Base-by-base conservation (phyloP, 2,329 filamentous ascomycete genomes). In the Hypoxylon sp. region DNA sequence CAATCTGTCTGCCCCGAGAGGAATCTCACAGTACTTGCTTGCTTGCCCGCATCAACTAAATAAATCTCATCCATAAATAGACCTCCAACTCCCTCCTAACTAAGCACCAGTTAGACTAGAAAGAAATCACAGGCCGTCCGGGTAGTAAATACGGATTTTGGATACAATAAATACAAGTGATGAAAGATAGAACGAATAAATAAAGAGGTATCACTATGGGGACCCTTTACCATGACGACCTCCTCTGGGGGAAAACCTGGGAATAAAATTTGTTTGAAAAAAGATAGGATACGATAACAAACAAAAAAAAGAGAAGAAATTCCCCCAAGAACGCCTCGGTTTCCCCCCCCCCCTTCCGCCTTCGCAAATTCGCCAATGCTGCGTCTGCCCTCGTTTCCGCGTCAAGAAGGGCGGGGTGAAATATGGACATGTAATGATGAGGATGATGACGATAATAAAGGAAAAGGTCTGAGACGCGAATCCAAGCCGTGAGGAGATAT, bases 361-460 rank as follows among this genome's bases (percentile, higher is more conserved):
- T 55, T 45, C 45, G 45, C 52, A 48, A n/a, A 43, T 55, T 45
- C 45, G 45, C 52, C 52, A n/a, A 53, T 57, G 52, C 53, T 57
- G 49, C 56, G 34, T 50, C 20, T 53, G 35, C 48, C 49, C 41
- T 56, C 52, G 56, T 56, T 41, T 51, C 56, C 49, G 27, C 55
- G 43, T 55, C 51, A 58, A 41, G 12, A 27, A 30, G 45, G 48
- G 40, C 35, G 43, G 47, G 46, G 16, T 50, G 31, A 42, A 40
- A 34, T n/a, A 45, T 55, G 47, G 43, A 54, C 32, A 43, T 53
- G 35, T 37, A 29, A 51, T 37, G 21, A 42, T 25, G n/a, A n/a
- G n/a, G n/a, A n/a, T n/a, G n/a, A n/a, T n/a, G n/a, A n/a, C n/a
- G n/a, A n/a, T n/a, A n/a, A n/a, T n/a, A n/a, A n/a, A n/a, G n/a